A percentile compares a stretch with the other conserved stretches of the same genome.
These are phyloP conservation scores for Gastrolobium bilobum DNA, from an alignment of 306 rosid genomes.

Conservation along the genomic window DNA sequence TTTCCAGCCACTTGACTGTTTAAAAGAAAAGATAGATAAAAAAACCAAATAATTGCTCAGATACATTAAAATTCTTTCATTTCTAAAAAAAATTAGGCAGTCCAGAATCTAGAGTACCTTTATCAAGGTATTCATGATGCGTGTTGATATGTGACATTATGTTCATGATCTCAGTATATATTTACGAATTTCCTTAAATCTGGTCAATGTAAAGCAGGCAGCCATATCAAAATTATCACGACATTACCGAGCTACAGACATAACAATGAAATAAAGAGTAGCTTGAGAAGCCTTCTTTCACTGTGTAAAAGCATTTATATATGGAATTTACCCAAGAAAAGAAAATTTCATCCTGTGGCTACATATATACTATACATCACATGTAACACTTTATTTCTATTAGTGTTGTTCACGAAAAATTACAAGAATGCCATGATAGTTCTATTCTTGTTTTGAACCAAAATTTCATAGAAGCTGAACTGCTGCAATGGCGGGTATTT, in stretches of 20 bases:
- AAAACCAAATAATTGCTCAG: too few relatives aligned
- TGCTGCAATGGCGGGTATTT: conserved; percentile 86
- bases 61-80: neutral
- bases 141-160: conserved; percentile 8
- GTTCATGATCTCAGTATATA: neutral
- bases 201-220: conserved; percentile 1
- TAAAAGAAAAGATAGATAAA: too few relatives aligned
- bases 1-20: too few relatives aligned
- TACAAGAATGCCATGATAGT: conserved; percentile 37
- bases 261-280: neutral
- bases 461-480: conserved; percentile 77
- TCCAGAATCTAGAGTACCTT: neutral
- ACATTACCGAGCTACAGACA: conserved; percentile 1
- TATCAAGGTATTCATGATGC: neutral
- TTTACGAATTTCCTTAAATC: neutral
- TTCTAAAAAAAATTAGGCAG: neutral
- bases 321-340: neutral
- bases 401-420: conserved; percentile 39
- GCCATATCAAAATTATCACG: neutral
- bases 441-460: conserved; percentile 33
- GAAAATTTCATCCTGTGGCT: conserved; percentile 3
- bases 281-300: conserved; percentile 34
- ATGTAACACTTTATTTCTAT: conserved; percentile 38
- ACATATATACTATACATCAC: conserved; percentile 44
- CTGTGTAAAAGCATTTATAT: conserved; percentile 22